Percentiles rank a stretch among this genome's conserved stretches.
These are phyloP conservation scores for Physcomitrellopsis africana DNA, from an alignment of 225 moss, liverwort and hornwort genomes.

Conservation along the genomic window DNA sequence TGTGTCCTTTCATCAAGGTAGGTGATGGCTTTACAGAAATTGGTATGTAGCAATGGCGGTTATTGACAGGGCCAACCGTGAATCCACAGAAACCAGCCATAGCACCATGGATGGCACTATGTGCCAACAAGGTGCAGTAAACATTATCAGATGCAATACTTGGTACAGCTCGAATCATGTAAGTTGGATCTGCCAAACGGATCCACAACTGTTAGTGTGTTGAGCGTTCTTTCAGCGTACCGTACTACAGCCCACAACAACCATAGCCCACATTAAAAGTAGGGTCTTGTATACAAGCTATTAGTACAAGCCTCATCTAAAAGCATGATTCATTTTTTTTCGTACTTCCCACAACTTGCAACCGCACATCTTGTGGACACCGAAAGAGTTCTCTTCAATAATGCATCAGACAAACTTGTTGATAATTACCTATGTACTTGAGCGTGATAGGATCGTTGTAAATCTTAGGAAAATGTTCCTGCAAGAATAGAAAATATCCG, in stretches of 20 bases:
- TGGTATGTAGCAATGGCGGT: too few species aligned
- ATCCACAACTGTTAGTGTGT: background rate
- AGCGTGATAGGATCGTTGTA: constrained; percentile 59
- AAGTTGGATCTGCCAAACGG: constrained; percentile 73
- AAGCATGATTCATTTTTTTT: too few species aligned
- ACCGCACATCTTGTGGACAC: too few species aligned
- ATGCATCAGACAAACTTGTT: background rate
- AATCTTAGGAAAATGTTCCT: constrained; percentile 47
- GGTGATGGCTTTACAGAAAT: too few species aligned
- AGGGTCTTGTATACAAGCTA: too few species aligned
- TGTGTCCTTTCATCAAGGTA: too few species aligned
- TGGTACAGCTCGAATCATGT: constrained; percentile 87
- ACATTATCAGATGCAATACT: constrained; percentile 84
- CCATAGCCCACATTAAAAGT: too few species aligned
- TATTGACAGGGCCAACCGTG: constrained; percentile 75
- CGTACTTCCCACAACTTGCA: too few species aligned
- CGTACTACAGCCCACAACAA: too few species aligned
- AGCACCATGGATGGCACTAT: constrained; percentile 40
- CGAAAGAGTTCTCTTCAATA: too few species aligned
- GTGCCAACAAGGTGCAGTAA: constrained; percentile 81
- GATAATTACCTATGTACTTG: constrained; percentile 52
- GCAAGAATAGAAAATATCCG: background rate
- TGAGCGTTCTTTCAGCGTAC: too few species aligned
- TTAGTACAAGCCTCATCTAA: too few species aligned
- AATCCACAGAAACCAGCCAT: constrained; percentile 47